phyloP scores from a whole-genome alignment of 306 rosid genomes.

The Ceratonia siliqua region DNA sequence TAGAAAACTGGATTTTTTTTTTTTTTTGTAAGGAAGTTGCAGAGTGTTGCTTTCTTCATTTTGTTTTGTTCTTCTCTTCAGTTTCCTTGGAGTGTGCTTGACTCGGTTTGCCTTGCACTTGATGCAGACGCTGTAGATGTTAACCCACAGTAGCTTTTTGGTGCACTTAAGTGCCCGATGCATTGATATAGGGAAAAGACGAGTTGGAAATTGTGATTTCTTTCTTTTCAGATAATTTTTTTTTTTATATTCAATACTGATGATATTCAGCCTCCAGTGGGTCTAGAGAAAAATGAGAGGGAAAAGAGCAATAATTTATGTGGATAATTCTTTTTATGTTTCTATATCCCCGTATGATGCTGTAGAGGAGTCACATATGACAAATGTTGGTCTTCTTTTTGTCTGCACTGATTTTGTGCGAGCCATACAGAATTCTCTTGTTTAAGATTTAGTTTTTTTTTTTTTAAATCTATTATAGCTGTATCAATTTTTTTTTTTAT shows the following conservation, averaged over 20 bases:
- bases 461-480: not conserved
- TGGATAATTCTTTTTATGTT: not conserved
- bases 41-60: not conserved
- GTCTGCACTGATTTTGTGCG: not conserved
- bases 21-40: slow-evolving; percentile 12
- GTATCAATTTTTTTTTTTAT: not conserved
- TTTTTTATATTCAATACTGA: not conserved
- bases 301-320: not conserved
- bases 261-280: not conserved
- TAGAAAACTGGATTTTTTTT: slow-evolving; percentile 11
- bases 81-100: slow-evolving; percentile 4
- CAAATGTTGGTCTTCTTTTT: not conserved
- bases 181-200: not conserved
- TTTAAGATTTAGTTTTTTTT: not conserved
- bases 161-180: not conserved
- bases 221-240: slow-evolving; percentile 2
- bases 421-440: not conserved
- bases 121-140: not conserved
- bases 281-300: not conserved
- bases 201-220: not conserved
- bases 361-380: not conserved
- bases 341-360: not conserved
- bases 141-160: slow-evolving; percentile 8
- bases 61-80: not conserved
- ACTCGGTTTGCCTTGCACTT: slow-evolving; percentile 2